Percentiles rank a stretch among this genome's conserved stretches.
These are phyloP conservation scores for Curvularia spicifera DNA, from an alignment of 2,329 filamentous ascomycete species.

Conservation along the genomic window DNA sequence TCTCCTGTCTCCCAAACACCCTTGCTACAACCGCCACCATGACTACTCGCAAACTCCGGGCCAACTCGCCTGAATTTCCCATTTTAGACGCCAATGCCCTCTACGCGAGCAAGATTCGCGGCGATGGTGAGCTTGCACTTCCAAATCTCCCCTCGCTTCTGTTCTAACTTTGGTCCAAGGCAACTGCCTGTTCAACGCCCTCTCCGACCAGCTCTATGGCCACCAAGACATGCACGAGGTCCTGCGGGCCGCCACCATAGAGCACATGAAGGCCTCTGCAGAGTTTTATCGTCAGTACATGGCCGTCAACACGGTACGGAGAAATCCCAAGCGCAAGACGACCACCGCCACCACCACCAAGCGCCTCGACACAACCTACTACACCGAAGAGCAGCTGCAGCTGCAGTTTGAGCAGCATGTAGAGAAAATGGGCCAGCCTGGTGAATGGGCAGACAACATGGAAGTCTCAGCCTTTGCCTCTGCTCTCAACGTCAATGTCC, in stretches of 20 bases:
- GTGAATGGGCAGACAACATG: conserved; percentile 70
- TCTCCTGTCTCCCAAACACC: conserved; percentile 42
- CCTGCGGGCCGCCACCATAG: conserved; percentile 65
- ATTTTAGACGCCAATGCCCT: conserved; percentile 63
- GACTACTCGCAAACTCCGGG: conserved; percentile 40
- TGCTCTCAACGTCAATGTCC: conserved; percentile 66
- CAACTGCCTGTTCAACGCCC: conserved; percentile 73
- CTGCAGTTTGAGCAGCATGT: conserved; percentile 63
- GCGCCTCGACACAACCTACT: conserved; percentile 54
- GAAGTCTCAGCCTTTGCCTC: conserved; percentile 71
- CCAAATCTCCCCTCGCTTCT: conserved; percentile 11
- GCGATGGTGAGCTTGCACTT: conserved; percentile 63
- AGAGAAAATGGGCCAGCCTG: conserved; percentile 64
- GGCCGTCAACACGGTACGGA: conserved; percentile 60
- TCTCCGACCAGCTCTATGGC: conserved; percentile 71
- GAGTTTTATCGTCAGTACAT: conserved; percentile 71
- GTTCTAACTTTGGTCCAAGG: conserved; percentile 54
- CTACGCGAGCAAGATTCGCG: conserved; percentile 64
- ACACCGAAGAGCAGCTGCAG: conserved; percentile 62
- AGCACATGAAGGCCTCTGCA: conserved; percentile 66
- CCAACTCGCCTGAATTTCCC: conserved; percentile 57
- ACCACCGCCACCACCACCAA: conserved; percentile 53
- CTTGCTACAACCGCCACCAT: conserved; percentile 38
- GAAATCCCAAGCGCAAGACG: conserved; percentile 64
- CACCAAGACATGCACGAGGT: conserved; percentile 62